Percentiles rank a stretch among this genome's conserved stretches.
Evolutionary conservation across 305 asterid species (phyloP).

Genomic region (Solanum hybrid): DNA sequence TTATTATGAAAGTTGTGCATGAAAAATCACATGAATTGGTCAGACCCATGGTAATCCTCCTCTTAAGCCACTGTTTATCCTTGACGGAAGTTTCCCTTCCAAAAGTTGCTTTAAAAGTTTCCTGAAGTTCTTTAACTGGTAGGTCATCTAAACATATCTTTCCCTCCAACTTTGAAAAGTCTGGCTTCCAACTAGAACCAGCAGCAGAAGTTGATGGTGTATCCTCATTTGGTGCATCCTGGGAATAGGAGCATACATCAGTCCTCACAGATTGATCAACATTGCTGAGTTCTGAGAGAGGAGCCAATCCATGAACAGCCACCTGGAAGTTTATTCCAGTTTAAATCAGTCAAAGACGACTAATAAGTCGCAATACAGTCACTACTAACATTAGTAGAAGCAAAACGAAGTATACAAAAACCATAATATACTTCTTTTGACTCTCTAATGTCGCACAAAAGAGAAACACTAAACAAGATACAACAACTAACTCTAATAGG

Average conservation of each 20-base stretch:
- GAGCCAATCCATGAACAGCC: slow-evolving; percentile 16
- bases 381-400: background rate
- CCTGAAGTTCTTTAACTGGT: slow-evolving; percentile 85
- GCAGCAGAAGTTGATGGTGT: slow-evolving; percentile 29
- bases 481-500: background rate
- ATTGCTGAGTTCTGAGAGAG: slow-evolving; percentile 22
- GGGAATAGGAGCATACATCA: slow-evolving; percentile 29
- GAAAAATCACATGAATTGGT: slow-evolving; percentile 86
- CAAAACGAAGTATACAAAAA: background rate
- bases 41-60: slow-evolving; percentile 92
- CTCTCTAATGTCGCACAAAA: background rate
- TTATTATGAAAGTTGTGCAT: slow-evolving; percentile 48
- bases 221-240: slow-evolving; percentile 28
- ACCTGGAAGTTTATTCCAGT: slow-evolving; percentile 33
- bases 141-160: slow-evolving; percentile 70
- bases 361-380: background rate
- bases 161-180: slow-evolving; percentile 81
- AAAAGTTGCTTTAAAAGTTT: slow-evolving; percentile 83
- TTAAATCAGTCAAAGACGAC: slow-evolving; percentile 3
- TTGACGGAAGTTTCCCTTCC: slow-evolving; percentile 94
- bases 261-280: slow-evolving; percentile 25
- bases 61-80: slow-evolving; percentile 93
- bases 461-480: background rate
- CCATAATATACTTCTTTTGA: background rate
- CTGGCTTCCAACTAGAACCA: slow-evolving; percentile 46